phyloP scores from a whole-genome alignment of 1,284 basidiomycete species.

The Paramarasmius palmivorus region DNA sequence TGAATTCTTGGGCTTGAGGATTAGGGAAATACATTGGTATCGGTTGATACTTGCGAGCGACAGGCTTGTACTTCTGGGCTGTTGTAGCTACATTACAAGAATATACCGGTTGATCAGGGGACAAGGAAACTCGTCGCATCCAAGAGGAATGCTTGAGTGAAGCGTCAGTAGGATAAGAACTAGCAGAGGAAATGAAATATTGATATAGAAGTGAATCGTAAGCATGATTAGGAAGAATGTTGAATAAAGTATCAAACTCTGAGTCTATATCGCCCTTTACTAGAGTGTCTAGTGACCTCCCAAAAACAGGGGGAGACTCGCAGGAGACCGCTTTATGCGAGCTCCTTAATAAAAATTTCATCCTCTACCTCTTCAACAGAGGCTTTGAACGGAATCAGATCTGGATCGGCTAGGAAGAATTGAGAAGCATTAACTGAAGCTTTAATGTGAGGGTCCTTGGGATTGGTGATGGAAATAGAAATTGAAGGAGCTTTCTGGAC shows the following conservation, averaged over 20 bases:
- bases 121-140: background rate
- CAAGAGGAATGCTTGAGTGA: conserved; percentile 34
- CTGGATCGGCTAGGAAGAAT: background rate
- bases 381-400: background rate
- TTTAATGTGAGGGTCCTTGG: conserved; percentile 8
- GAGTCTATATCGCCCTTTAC: conserved; percentile 4
- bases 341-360: background rate
- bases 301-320: background rate
- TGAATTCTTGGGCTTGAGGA: conserved; percentile 14
- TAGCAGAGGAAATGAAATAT: background rate
- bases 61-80: conserved; percentile 29
- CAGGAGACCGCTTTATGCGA: background rate
- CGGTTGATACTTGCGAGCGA: conserved; percentile 29
- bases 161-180: background rate
- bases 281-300: background rate
- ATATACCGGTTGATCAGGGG: background rate
- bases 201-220: conserved; percentile 19
- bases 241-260: conserved; percentile 16
- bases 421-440: conserved; percentile 1
- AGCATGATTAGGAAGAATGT: conserved; percentile 14
- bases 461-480: background rate
- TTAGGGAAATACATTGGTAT: conserved; percentile 33
- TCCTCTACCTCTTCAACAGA: background rate
- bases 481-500: background rate
- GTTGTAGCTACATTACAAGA: background rate